phyloP scores from a whole-genome alignment of 2,329 filamentous ascomycete genomes.

The Microsporum ferrugineum region DNA sequence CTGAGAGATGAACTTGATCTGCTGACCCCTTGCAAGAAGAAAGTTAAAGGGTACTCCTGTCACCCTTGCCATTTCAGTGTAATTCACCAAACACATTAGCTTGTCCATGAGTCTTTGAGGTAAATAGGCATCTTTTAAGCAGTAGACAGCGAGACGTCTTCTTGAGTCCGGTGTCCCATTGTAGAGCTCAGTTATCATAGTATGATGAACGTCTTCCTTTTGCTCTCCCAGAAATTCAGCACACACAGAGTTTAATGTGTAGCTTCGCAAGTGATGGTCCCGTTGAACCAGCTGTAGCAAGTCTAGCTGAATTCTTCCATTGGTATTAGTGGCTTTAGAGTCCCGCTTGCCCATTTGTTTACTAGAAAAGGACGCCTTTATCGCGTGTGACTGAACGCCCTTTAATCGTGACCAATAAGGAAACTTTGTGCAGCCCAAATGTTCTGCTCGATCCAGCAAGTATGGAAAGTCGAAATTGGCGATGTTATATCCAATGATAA shows the following conservation, averaged over 20 bases:
- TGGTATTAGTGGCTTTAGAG: constrained; percentile 87
- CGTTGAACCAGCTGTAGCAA: constrained; percentile 88
- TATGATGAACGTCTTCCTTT: constrained; percentile 97
- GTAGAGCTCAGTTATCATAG: constrained; percentile 97
- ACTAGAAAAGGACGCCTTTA: constrained; percentile 79
- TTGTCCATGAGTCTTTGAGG: constrained; percentile 95
- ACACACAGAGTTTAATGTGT: constrained; percentile 92
- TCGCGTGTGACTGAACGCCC: constrained; percentile 57
- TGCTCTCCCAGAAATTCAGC: constrained; percentile 93
- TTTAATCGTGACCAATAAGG: constrained; percentile 78
- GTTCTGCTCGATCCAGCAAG: constrained; percentile 72
- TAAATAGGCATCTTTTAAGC: constrained; percentile 91
- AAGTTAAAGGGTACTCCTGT: constrained; percentile 97
- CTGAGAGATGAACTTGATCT: constrained; percentile 96
- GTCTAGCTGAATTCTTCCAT: constrained; percentile 85
- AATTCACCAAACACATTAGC: constrained; percentile 95
- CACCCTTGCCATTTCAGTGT: constrained; percentile 98
- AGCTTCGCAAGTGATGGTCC: constrained; percentile 89
- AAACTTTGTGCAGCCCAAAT: constrained; percentile 69
- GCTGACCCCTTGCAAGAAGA: constrained; percentile 80
- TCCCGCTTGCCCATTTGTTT: constrained; percentile 98
- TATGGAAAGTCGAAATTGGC: constrained; percentile 98
- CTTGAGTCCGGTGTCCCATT: constrained; percentile 91
- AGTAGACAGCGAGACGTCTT: constrained; percentile 85
- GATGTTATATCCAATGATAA: constrained; percentile 99